phyloP scores from a whole-genome alignment of 2,329 filamentous ascomycete species.

The Lachnellula occidentalis region DNA sequence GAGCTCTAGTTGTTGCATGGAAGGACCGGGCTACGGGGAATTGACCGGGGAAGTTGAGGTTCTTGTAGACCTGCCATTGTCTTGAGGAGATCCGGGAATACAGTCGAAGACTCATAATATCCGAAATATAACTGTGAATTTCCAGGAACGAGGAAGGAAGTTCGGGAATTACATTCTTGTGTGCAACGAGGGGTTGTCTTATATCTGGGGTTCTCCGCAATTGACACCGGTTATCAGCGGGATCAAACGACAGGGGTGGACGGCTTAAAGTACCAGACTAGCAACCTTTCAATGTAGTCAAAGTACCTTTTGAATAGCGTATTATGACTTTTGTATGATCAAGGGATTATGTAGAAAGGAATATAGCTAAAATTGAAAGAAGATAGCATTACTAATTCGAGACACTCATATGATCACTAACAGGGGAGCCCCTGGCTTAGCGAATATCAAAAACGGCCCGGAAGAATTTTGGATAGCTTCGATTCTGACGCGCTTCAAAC shows the following conservation, averaged over 20 bases:
- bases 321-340: too few relatives aligned
- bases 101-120: conserved; percentile 50
- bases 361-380: too few relatives aligned
- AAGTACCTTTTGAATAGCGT: too few relatives aligned
- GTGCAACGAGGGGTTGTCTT: conserved; percentile 2
- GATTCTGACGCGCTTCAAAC: background rate
- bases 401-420: background rate
- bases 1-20: conserved; percentile 21
- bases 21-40: conserved; percentile 19
- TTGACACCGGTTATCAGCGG: conserved; percentile 17
- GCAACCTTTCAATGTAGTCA: background rate
- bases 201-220: conserved; percentile 16
- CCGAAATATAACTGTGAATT: conserved; percentile 2
- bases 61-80: conserved; percentile 44
- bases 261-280: background rate
- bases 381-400: background rate
- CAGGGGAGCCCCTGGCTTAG: background rate
- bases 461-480: background rate
- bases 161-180: conserved; percentile 15
- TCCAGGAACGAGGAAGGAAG: conserved; percentile 3
- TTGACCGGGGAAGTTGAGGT: conserved; percentile 17
- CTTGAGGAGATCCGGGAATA: conserved; percentile 45
- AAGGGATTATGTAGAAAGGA: too few relatives aligned
- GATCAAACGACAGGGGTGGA: background rate
- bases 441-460: background rate